Evolutionary conservation across 73 alveolate genomes (phyloP).

Genomic region (Symbiodinium natans): DNA sequence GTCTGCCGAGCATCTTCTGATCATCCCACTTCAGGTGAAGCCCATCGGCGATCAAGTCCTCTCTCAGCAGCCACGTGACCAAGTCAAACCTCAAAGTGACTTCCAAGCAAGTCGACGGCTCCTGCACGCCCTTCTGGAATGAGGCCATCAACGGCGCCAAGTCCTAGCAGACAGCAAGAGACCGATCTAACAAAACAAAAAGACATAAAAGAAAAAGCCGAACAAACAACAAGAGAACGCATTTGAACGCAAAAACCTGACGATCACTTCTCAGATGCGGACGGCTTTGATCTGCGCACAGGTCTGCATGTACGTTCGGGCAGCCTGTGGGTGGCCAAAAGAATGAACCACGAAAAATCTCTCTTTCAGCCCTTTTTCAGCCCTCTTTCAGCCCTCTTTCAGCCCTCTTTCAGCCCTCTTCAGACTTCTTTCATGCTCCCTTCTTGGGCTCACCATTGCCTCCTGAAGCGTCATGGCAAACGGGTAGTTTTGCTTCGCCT

Average conservation of each 20-base stretch:
- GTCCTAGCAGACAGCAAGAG: too few relatives aligned
- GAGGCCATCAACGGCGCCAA: constrained; percentile 90
- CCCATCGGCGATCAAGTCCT: constrained; percentile 80
- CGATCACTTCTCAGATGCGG: neutral
- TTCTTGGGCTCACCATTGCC: constrained; percentile 8
- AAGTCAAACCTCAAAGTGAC: too few relatives aligned
- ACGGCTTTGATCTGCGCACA: constrained; percentile 78
- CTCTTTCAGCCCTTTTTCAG: too few relatives aligned
- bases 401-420: too few relatives aligned
- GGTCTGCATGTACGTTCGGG: constrained; percentile 95
- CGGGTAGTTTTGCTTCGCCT: constrained; percentile 96
- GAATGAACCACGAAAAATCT: neutral
- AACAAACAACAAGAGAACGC: too few relatives aligned
- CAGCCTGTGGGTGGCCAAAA: constrained; percentile 21
- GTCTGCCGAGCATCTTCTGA: neutral
- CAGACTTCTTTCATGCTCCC: too few relatives aligned
- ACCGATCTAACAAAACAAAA: too few relatives aligned
- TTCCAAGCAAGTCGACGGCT: neutral
- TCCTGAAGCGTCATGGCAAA: constrained; percentile 96
- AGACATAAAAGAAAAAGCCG: too few relatives aligned
- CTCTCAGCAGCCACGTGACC: too few relatives aligned
- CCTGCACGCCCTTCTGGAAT: constrained; percentile 88
- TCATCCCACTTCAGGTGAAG: constrained; percentile 79
- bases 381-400: too few relatives aligned
- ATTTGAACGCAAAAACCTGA: too few relatives aligned